Percentiles rank a stretch among this genome's conserved stretches.
Conservation (phyloP, 108 stramenopile species). For the Epithemia pelagica region DNA sequence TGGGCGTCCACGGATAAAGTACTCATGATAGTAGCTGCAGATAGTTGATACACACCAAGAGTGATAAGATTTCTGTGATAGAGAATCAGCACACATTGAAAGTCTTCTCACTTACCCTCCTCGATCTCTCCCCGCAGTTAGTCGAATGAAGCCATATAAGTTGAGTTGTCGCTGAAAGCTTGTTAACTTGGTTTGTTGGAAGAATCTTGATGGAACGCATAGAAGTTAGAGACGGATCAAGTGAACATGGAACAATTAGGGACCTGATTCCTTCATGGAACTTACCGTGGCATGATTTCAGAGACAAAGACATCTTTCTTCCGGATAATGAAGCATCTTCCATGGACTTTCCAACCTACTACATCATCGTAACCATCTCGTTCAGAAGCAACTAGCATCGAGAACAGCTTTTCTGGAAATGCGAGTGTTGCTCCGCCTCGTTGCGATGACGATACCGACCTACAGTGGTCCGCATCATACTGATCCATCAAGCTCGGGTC, state of each 20-base stretch:
- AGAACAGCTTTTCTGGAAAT: constrained; percentile 54
- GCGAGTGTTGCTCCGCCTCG: constrained; percentile 50
- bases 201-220: constrained; percentile 7
- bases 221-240: not conserved
- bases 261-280: not conserved
- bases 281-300: constrained; percentile 72
- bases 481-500: not conserved
- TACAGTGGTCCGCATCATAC: not conserved
- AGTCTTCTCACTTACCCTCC: constrained; percentile 3
- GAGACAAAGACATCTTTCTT: constrained; percentile 60
- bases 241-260: not conserved
- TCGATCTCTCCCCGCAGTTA: constrained; percentile 30
- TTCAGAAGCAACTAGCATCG: constrained; percentile 45
- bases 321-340: constrained; percentile 60
- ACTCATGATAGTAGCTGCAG: constrained; percentile 55
- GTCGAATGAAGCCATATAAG: constrained; percentile 43
- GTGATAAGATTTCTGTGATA: not conserved
- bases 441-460: constrained; percentile 13
- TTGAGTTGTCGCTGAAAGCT: constrained; percentile 35
- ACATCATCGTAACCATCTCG: constrained; percentile 30
- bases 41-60: not conserved
- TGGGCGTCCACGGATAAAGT: constrained; percentile 49
- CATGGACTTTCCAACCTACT: constrained; percentile 67
- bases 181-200: constrained; percentile 18
- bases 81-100: not conserved